Evolutionary conservation across 1,284 basidiomycete genomes (phyloP), one percentile per base, ranked within the genome.

Genomic region (Phellinidium pouzarii): DNA sequence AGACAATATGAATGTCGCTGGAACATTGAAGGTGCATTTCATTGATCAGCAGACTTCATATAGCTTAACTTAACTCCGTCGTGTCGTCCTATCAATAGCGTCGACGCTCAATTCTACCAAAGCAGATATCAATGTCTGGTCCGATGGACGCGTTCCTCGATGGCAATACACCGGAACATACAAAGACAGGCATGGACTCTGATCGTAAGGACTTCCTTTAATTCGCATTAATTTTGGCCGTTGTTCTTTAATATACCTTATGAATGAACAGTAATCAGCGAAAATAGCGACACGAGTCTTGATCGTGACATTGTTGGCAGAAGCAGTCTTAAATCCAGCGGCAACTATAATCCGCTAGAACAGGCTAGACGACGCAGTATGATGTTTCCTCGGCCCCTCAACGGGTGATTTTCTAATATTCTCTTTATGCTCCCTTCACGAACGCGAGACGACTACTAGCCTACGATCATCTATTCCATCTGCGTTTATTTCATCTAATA

Each of bases 101-200:
- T 38, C 72, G 80, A 19, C 76, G 76, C 52, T 79, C 87, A 6
- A 84, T 91, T 79, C 71, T 89, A 48, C 84, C 85, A 1, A 82
- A 79, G 59, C 67, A 78, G 27, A 68, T 82, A 55, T 66, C 74
- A 6, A 64, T 37, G 14, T 14, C 38, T 11, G 54, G 54, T 11
- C 55, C 55, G 9, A 57, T 54, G 52, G 55, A 54, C 17, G 44
- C 40, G 19, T 53, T 53, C 36, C 17, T 53, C 17, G 44, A 26
- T 31, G 52, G 46, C 9, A 14, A 45, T 17, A 48, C 48, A 8
- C 25, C 44, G 46, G 11, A 29, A 37, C 7, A 8, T 14, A 45
- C 41, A 17, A 56, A 52, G 23, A 34, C 49, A 8, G 26, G 26
- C 23, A 23, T 41, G 4, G 42, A 45, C 12, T 38, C 50, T 36